Evolutionary conservation across 1,284 basidiomycete genomes (phyloP), one percentile per base, ranked within the genome.

Genomic region (Fomitopsis schrenkii): DNA sequence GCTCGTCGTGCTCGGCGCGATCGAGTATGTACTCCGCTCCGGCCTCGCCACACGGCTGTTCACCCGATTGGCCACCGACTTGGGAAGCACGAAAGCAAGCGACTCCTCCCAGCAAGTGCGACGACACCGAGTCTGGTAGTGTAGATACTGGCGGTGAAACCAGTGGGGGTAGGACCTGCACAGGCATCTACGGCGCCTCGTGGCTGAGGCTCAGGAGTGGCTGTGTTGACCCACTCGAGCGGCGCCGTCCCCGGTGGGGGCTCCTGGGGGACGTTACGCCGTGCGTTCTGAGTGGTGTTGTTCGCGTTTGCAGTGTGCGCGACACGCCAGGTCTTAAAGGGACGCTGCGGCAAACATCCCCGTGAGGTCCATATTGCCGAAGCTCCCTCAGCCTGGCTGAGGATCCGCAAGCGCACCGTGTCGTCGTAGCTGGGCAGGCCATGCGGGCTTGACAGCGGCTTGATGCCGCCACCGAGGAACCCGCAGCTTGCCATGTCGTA

Each of bases 381-480:
- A 67, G 63, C 70, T 70, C 35, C 71, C 65, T 70, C 67, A 44
- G 64, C 67, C 40, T 45, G 61, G 50, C 44, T 41, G 33, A 52
- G 26, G 44, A 42, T 52, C 46, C 57, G 59, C 67, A 64, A 66
- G 60, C 63, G 69, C 57, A 61, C 67, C 35, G 68, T 70, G 59
- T 92, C 92, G 67, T 91, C 91, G 67, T 96, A 96, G 55, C 87
- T 90, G 62, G 94, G 94, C 66, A 95, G 71, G 6, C 88, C 90
- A 28, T 78, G 77, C 78, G 87, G 78, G 64, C 85, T 88, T 69
- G 84, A 83, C 68, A 97, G 76, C 10, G 95, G 95, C 7, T 91
- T 88, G 14, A 96, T 88, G 5, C 94, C 93, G 0, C 85, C 84
- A 36, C 93, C 94, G 38, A 95, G 79, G 75, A 95, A 95, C 7